Percentiles rank a stretch among this genome's conserved stretches.
These are phyloP conservation scores for Picochlorum sp. DNA, from an alignment of 139 green algal genomes.

Conservation along the genomic window DNA sequence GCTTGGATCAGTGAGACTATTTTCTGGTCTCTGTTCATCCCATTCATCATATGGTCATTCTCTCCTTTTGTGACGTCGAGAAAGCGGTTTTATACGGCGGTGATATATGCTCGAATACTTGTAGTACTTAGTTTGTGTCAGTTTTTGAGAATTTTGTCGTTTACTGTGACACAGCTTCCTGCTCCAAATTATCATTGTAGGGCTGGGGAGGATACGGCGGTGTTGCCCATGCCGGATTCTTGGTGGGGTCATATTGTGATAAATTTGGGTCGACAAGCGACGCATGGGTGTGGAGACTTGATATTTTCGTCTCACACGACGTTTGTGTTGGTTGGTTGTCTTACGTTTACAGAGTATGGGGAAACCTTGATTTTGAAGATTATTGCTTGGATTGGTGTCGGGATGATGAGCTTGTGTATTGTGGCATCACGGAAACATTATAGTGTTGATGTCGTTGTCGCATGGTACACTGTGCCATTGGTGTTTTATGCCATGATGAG, in stretches of 20 bases:
- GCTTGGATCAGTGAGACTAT: conserved; percentile 77
- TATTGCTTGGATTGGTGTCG: conserved; percentile 42
- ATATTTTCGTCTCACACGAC: conserved; percentile 87
- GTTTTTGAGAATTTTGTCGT: conserved; percentile 77
- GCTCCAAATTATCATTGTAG: conserved; percentile 83
- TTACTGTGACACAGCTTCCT: conserved; percentile 76
- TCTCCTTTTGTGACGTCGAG: conserved; percentile 66
- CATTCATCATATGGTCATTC: conserved; percentile 77
- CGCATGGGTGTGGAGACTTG: conserved; percentile 80
- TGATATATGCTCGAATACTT: conserved; percentile 69
- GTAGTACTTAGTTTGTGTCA: conserved; percentile 78
- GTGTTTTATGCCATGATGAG: conserved; percentile 72
- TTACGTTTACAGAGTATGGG: conserved; percentile 80
- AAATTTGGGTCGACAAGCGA: conserved; percentile 49
- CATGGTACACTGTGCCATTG: conserved; percentile 78
- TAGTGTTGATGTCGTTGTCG: conserved; percentile 66
- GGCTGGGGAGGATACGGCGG: conserved; percentile 37
- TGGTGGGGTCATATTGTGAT: conserved; percentile 67
- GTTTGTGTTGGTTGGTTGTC: conserved; percentile 58
- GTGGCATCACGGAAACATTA: conserved; percentile 88
- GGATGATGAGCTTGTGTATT: conserved; percentile 65
- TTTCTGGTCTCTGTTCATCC: conserved; percentile 61
- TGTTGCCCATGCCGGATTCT: conserved; percentile 46
- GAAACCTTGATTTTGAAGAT: conserved; percentile 31
- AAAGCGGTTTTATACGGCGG: conserved; percentile 83